Base-by-base conservation (phyloP, 352 stramenopile genomes). In the Pythium chondricola region DNA sequence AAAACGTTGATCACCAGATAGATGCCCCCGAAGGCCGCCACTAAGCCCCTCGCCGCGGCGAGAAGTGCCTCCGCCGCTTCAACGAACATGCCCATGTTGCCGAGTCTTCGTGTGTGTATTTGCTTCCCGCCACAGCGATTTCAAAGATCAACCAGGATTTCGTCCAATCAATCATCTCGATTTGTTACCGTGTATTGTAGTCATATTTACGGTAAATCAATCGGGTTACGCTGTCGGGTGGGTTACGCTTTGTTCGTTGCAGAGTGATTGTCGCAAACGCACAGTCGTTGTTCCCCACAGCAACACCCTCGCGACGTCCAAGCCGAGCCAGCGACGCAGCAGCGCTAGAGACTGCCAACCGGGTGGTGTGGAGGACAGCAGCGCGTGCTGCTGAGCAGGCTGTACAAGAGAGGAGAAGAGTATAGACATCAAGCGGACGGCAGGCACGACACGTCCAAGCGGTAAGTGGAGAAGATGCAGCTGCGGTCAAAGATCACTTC, bases 191-290 rank as follows among this genome's bases (percentile, higher is more conserved):
- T n/a, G n/a, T n/a, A n/a, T n/a, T n/a, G n/a, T n/a, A n/a, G n/a
- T n/a, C n/a, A n/a, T n/a, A n/a, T 49, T 49, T 52, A 52, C 44
- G 11, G 44, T 52, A 50, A 50, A 47, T 16, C 16, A 43, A 30
- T 39, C n/a, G n/a, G n/a, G n/a, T n/a, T n/a, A n/a, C n/a, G n/a
- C n/a, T 29, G 36, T 21, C 17, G 21, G 24, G 39, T 48, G 41
- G 41, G 41, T 47, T 48, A 48, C 42, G 31, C 26, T 18, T 11
- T 25, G 43, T 41, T 42, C 47, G n/a, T n/a, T n/a, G 18, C 43
- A 54, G 52, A 60, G 52, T 60, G 52, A 54, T 60, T 43, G 52
- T 60, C 52, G 4, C 18, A 33, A 27, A 8, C 24, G 24, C 44
- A 52, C 18, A 31, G 18, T 16, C 16, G 41, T 16, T 27, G 26